These are phyloP conservation scores for Chaetomium strumarium DNA, from an alignment of 2,329 filamentous ascomycete genomes.

Conservation along the genomic window DNA sequence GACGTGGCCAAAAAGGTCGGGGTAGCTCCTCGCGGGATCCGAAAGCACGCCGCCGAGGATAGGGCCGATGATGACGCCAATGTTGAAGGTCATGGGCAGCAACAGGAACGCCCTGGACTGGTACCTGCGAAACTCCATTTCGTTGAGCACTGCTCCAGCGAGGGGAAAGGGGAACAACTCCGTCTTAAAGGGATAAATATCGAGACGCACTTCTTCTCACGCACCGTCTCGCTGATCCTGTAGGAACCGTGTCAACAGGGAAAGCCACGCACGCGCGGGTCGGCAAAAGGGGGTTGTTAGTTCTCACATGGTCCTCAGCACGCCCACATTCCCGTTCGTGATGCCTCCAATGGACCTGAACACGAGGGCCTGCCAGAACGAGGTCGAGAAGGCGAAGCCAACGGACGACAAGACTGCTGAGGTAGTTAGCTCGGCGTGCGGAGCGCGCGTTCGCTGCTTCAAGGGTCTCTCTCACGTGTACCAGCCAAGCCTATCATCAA, in stretches of 20 bases:
- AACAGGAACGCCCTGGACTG: slow-evolving; percentile 39
- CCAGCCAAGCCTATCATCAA: slow-evolving; percentile 71
- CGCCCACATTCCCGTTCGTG: slow-evolving; percentile 68
- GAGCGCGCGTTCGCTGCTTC: too few species aligned
- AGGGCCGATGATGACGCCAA: slow-evolving; percentile 55
- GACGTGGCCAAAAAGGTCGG: slow-evolving; percentile 40
- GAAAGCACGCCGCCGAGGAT: slow-evolving; percentile 43
- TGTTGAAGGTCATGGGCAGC: slow-evolving; percentile 66
- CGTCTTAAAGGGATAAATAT: not conserved
- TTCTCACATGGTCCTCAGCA: slow-evolving; percentile 62
- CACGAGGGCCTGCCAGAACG: slow-evolving; percentile 54
- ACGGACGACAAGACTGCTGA: slow-evolving; percentile 48
- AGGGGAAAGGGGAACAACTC: not conserved
- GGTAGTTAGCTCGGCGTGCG: not conserved
- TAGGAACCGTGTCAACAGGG: not conserved
- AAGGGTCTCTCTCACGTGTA: slow-evolving; percentile 38
- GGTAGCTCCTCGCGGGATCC: slow-evolving; percentile 39
- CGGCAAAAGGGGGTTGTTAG: too few species aligned
- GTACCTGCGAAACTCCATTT: slow-evolving; percentile 28
- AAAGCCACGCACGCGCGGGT: not conserved
- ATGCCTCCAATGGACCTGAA: slow-evolving; percentile 61
- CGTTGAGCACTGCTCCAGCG: not conserved
- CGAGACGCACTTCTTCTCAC: slow-evolving; percentile 36
- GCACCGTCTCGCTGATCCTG: slow-evolving; percentile 41
- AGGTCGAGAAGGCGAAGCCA: slow-evolving; percentile 65